phyloP scores from a whole-genome alignment of 495 filamentous ascomycete genomes.

The Xylaria nigripes region DNA sequence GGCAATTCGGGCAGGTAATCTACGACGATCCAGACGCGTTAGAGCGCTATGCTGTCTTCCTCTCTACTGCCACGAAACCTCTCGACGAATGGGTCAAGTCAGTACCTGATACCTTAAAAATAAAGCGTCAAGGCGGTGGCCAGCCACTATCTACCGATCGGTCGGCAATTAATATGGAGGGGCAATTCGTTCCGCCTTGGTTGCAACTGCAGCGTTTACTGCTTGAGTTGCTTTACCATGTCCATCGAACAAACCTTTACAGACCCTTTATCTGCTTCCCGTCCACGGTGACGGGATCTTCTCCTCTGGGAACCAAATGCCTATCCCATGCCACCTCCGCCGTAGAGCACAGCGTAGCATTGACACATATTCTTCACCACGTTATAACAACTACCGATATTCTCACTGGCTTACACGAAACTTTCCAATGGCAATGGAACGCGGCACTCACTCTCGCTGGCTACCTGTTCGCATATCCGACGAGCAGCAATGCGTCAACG shows the following conservation, averaged over 20 bases:
- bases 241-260: constrained; percentile 30
- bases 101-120: constrained; percentile 33
- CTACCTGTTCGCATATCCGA: constrained; percentile 35
- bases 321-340: constrained; percentile 27
- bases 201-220: constrained; percentile 38
- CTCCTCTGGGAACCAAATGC: constrained; percentile 10
- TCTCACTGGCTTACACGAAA: constrained; percentile 37
- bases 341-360: constrained; percentile 37
- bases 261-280: constrained; percentile 39
- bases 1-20: constrained; percentile 11
- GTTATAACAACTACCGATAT: constrained; percentile 31
- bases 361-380: constrained; percentile 41
- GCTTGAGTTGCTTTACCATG: constrained; percentile 40
- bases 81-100: constrained; percentile 28
- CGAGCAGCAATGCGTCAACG: constrained; percentile 12
- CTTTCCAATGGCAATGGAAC: constrained; percentile 38
- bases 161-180: constrained; percentile 27
- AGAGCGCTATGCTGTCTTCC: constrained; percentile 21
- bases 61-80: constrained; percentile 16
- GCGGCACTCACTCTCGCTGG: constrained; percentile 37
- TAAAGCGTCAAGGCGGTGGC: constrained; percentile 25
- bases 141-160: constrained; percentile 31
- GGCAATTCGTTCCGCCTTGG: constrained; percentile 30
- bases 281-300: constrained; percentile 15
- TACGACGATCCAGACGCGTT: constrained; percentile 16